Conservation (phyloP, 805 yeast genomes). For the Candida sakaeoensis region DNA sequence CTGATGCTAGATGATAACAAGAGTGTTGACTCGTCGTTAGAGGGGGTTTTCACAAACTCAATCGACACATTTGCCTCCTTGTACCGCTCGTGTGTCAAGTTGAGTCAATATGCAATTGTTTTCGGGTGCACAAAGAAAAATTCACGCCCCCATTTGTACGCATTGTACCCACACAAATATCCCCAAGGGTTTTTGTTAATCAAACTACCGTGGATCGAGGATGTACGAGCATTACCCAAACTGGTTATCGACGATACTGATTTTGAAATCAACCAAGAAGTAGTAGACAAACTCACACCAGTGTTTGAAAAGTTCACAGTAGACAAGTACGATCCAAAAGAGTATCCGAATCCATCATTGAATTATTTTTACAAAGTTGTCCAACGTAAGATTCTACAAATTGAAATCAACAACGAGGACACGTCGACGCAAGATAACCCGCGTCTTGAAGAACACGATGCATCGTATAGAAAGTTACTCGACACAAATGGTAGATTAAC, state of each 20-base stretch:
- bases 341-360: constrained; percentile 62
- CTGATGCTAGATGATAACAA: constrained; percentile 48
- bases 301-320: constrained; percentile 39
- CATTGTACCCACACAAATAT: constrained; percentile 54
- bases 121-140: constrained; percentile 63
- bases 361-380: constrained; percentile 64
- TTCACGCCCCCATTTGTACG: constrained; percentile 54
- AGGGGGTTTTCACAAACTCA: constrained; percentile 56
- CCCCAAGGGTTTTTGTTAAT: constrained; percentile 76
- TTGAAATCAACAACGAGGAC: constrained; percentile 17
- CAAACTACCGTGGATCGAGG: constrained; percentile 70
- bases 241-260: constrained; percentile 10
- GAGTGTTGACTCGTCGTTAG: constrained; percentile 15
- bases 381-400: constrained; percentile 63
- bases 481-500: constrained; percentile 11
- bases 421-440: constrained; percentile 5
- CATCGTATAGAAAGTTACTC: constrained; percentile 14
- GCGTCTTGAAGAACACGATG: constrained; percentile 18
- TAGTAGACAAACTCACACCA: constrained; percentile 19
- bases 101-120: constrained; percentile 57
- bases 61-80: constrained; percentile 63
- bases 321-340: constrained; percentile 50
- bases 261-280: constrained; percentile 11
- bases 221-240: constrained; percentile 63
- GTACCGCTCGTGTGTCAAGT: constrained; percentile 53